Percentiles rank a stretch among this genome's conserved stretches.
Evolutionary conservation across 1,139 yeast genomes (phyloP).

Genomic region (Scheffersomyces lignicola): DNA sequence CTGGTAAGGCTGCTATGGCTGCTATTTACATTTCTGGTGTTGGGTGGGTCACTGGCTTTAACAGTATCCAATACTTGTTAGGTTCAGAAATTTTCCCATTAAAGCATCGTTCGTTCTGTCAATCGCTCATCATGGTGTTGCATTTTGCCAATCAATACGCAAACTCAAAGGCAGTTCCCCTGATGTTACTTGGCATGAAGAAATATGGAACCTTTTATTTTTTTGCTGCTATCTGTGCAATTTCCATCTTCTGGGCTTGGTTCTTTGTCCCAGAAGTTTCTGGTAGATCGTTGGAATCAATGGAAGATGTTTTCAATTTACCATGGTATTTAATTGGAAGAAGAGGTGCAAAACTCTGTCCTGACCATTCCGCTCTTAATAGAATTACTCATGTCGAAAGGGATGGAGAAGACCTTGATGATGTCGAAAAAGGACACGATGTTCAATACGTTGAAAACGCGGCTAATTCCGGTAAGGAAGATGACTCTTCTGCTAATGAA

Average conservation of each 20-base stretch:
- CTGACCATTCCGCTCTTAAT: slow-evolving; percentile 46
- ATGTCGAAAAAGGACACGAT: neutral
- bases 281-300: slow-evolving; percentile 49
- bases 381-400: slow-evolving; percentile 23
- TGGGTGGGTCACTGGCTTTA: slow-evolving; percentile 64
- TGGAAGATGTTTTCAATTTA: slow-evolving; percentile 52
- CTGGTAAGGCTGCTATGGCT: slow-evolving; percentile 48
- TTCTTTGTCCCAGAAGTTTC: slow-evolving; percentile 52
- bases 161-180: slow-evolving; percentile 53
- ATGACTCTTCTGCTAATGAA: neutral
- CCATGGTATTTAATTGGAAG: slow-evolving; percentile 58
- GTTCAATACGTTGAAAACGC: slow-evolving; percentile 1
- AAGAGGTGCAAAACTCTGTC: slow-evolving; percentile 47
- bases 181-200: slow-evolving; percentile 44
- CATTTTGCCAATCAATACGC: slow-evolving; percentile 59
- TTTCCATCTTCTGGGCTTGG: slow-evolving; percentile 47
- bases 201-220: slow-evolving; percentile 52
- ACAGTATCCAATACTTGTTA: slow-evolving; percentile 52
- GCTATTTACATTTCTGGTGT: slow-evolving; percentile 49
- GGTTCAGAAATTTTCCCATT: slow-evolving; percentile 58
- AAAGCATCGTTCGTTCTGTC: slow-evolving; percentile 49
- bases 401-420: neutral
- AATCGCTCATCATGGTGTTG: slow-evolving; percentile 50
- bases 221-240: slow-evolving; percentile 39
- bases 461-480: neutral